phyloP scores from a whole-genome alignment of 2,329 filamentous ascomycete genomes.

The Monosporascus ibericus region DNA sequence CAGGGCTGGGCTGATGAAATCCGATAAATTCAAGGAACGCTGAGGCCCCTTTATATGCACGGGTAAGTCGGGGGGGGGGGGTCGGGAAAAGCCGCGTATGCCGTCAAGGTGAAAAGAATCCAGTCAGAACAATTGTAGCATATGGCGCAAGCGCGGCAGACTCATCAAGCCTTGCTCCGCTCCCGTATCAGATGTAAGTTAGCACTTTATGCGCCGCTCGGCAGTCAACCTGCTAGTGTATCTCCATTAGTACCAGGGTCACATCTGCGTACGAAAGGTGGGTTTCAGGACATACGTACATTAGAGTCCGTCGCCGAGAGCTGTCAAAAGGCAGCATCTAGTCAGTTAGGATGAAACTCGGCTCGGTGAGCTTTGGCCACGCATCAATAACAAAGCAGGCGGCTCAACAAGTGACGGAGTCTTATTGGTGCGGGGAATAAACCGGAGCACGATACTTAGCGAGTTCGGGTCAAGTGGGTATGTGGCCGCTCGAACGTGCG shows the following conservation, averaged over 20 bases:
- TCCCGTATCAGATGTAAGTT: background rate
- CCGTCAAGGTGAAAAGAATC: background rate
- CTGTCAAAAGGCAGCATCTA: background rate
- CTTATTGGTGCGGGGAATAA: background rate
- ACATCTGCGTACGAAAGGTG: background rate
- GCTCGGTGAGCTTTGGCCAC: background rate
- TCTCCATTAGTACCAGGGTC: background rate
- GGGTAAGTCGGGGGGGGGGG: no score
- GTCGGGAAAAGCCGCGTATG: background rate
- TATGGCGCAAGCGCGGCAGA: background rate
- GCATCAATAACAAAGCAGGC: background rate
- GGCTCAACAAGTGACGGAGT: background rate
- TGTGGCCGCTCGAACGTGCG: background rate
- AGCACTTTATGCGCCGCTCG: background rate
- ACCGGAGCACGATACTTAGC: background rate
- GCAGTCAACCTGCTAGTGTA: background rate
- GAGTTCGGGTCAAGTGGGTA: background rate
- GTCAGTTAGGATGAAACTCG: background rate
- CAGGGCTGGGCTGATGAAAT: background rate
- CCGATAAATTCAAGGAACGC: background rate
- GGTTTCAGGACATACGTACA: background rate
- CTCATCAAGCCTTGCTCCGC: no score
- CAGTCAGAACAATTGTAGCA: background rate
- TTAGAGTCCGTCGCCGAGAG: background rate
- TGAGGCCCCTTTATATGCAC: no score